Conservation (phyloP, 139 green algal genomes). For the Closterium sp. region DNA sequence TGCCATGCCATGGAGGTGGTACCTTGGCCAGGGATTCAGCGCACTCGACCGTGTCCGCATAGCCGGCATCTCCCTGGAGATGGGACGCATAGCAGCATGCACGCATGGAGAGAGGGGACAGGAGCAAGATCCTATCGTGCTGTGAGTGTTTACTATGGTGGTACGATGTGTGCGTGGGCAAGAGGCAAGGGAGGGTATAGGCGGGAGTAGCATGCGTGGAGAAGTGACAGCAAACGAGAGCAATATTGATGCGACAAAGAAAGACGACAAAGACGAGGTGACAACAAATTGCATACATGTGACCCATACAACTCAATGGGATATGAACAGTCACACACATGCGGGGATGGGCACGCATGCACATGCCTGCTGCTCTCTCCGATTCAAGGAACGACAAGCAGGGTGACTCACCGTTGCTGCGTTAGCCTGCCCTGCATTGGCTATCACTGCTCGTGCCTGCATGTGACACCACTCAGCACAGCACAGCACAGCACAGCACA, state of each 20-base stretch:
- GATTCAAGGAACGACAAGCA: not conserved
- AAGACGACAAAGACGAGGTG: no score
- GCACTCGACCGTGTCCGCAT: conserved; percentile 60
- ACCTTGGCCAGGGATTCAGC: conserved; percentile 60
- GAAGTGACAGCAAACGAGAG: not conserved
- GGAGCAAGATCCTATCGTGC: not conserved
- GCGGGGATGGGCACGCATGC: no score
- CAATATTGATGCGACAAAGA: no score
- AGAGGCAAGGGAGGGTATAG: not conserved
- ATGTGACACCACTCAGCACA: not conserved
- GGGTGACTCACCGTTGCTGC: conserved; percentile 46
- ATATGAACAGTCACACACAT: no score
- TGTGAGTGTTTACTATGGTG: not conserved
- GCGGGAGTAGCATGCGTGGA: not conserved
- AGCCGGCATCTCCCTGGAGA: conserved; percentile 65
- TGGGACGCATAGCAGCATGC: not conserved
- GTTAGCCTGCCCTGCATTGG: conserved; percentile 96
- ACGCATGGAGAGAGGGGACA: not conserved
- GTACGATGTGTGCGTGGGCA: not conserved
- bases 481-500: conserved; percentile 1
- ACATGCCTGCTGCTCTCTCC: no score
- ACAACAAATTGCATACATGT: no score
- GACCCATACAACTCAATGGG: no score
- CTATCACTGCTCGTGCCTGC: conserved; percentile 76
- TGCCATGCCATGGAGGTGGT: conserved; percentile 17